Base-by-base conservation (phyloP, 108 stramenopile genomes). In the Pseudonitzschia multistriata region DNA sequence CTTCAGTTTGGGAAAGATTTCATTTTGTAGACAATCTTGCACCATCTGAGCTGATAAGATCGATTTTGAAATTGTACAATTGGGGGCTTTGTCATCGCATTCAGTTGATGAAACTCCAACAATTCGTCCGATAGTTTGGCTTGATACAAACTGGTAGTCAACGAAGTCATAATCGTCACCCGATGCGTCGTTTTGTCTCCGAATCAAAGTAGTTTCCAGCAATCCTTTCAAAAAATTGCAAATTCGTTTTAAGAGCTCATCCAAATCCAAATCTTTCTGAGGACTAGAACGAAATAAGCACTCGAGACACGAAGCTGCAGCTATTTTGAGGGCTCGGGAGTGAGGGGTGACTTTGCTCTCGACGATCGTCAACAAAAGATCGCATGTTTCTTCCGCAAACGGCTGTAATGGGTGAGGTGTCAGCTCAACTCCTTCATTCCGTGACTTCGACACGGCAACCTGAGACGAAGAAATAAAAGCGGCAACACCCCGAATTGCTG, bases 361-460 rank as follows among this genome's bases (percentile, higher is more conserved):
- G 1, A 61, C 30, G 17, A 59, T 62, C n/a, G 57, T 35, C 50
- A 76, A 36, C 35, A 92, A 54, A 13, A 66, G 55, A 56, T 67
- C 55, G 11, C 84, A 19, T n/a, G 79, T 73, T 49, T 56, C 48
- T 6, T 67, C 62, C 24, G 68, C 55, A 54, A 80, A 85, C 30
- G 54, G 49, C 33, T 85, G 65, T 42, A 93, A 59, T 39, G 92
- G 92, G 60, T 93, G 89, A 15, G 92, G 89, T 82, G 87, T 61
- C 10, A 90, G 42, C 29, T 65, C 77, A 49, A 89, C 79, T 62
- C 85, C 85, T 55, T 68, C 19, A 31, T 73, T 78, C 3, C 14
- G 42, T 39, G 64, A 66, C 13, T 70, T 62, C 10, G 82, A 60
- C 68, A 91, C 62, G 14, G 86, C 79, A 29, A 83, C 84, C 3